A percentile compares a stretch with the other conserved stretches of the same genome.
phyloP scores from a whole-genome alignment of 2,329 filamentous ascomycete genomes.

The Microsporum audouinii region DNA sequence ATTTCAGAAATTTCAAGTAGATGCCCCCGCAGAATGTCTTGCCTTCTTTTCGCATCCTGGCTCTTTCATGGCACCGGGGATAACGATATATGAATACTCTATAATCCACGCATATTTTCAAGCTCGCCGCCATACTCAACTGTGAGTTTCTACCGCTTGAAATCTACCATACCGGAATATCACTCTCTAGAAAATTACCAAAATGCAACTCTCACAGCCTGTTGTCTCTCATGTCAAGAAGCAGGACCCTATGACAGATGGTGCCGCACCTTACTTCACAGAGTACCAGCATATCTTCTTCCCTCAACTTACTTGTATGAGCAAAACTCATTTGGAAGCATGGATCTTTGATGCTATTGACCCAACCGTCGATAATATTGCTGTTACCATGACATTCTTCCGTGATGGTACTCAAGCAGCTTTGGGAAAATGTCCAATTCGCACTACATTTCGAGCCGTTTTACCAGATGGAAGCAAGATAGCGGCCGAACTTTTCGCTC shows the following conservation, averaged over 20 bases:
- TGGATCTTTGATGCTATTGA: constrained; percentile 6
- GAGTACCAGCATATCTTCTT: neutral
- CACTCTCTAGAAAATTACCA: neutral
- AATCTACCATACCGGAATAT: neutral
- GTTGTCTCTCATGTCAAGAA: neutral
- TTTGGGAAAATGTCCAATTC: constrained; percentile 3
- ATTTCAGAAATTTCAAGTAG: neutral
- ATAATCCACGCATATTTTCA: neutral
- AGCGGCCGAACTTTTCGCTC: neutral
- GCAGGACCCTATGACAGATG: neutral
- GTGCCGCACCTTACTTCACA: neutral
- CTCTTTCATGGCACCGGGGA: neutral
- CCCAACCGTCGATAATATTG: neutral
- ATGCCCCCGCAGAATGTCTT: neutral
- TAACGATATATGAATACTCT: neutral
- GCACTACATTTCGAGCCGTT: neutral
- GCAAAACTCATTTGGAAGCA: constrained; percentile 4
- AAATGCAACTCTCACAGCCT: neutral
- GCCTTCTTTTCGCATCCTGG: neutral
- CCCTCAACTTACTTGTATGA: neutral
- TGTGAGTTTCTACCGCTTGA: neutral
- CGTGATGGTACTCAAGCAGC: neutral
- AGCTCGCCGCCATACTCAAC: neutral
- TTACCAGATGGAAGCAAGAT: neutral
- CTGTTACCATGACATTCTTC: constrained; percentile 5